Base-by-base conservation (phyloP, 345 rosid species). In the Lepidium aucheri region DNA sequence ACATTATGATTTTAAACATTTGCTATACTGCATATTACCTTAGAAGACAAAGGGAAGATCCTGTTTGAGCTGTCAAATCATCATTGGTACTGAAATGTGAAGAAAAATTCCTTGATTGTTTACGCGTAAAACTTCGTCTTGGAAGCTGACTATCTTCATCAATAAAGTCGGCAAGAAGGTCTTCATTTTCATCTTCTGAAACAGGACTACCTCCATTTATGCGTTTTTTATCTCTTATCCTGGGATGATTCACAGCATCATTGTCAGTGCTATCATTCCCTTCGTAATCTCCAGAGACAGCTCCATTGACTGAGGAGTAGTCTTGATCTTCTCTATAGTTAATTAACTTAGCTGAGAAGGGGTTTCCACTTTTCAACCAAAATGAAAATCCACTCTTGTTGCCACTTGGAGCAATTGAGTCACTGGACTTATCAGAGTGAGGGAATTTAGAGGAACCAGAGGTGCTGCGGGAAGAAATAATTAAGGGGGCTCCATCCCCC, bases 81-180 rank as follows among this genome's bases (percentile, higher is more conserved):
- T 95, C 95, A 64, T 91, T 86, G 57, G 59, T 76, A 83, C 78
- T 85, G 63, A 76, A 73, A 54, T 77, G 78, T 45, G 79, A 76
- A 50, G 70, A 75, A 77, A 69, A 70, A 68, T 63, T 81, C 70
- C 76, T 82, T 28, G 68, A 61, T 67, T 38, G 43, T 53, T 52
- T 78, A 44, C 77, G 70, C 73, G 81, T 91, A 51, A 87, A 86
- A 73, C 84, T 88, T 75, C 92, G 81, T 81, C 97, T 88, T 30
- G 97, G 97, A 52, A 86, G 99, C 80, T 94, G 99, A 81, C 99
- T 95, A 73, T 91, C 97, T 77, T 95, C 99, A 12, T 95, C 99
- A 71, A 95, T 90, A 66, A 85, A 91, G 77, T 95, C 97, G 20
- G 97, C 99, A 71, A 84, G 95, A 66, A 90, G 87, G 81, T 90